Conservation (phyloP, 495 filamentous ascomycete genomes). For the Penicillium antarcticum region DNA sequence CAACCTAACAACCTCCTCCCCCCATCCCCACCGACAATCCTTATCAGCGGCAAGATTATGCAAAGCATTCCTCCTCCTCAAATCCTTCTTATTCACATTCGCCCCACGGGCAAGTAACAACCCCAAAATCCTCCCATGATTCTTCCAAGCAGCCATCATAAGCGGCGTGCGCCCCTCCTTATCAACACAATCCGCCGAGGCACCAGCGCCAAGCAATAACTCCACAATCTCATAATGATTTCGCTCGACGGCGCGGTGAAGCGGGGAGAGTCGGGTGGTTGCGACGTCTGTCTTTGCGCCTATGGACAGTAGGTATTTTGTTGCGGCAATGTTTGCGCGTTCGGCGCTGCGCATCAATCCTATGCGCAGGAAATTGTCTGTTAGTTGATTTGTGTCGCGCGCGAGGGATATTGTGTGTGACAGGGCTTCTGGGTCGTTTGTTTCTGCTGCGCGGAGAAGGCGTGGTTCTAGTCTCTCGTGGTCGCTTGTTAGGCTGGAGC, state of each 20-base stretch:
- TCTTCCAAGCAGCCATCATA: constrained; percentile 58
- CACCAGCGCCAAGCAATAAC: constrained; percentile 43
- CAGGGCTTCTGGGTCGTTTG: constrained; percentile 36
- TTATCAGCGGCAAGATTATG: constrained; percentile 58
- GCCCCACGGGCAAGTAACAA: constrained; percentile 48
- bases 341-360: constrained; percentile 50
- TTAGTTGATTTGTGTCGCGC: constrained; percentile 40
- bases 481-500: constrained; percentile 40
- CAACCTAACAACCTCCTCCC: constrained; percentile 44
- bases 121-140: constrained; percentile 48
- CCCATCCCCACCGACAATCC: constrained; percentile 44
- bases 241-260: constrained; percentile 50
- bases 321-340: constrained; percentile 39
- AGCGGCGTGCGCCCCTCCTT: constrained; percentile 52
- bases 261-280: constrained; percentile 39
- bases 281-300: constrained; percentile 45
- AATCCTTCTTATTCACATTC: constrained; percentile 44
- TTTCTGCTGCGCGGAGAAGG: constrained; percentile 49
- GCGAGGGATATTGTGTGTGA: constrained; percentile 36
- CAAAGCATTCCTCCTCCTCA: constrained; percentile 39
- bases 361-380: constrained; percentile 49
- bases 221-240: constrained; percentile 45
- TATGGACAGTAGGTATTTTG: constrained; percentile 41
- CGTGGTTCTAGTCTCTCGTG: constrained; percentile 51
- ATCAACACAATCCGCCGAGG: constrained; percentile 37